These are phyloP conservation scores for Alternaria brassicae DNA, from an alignment of 2,329 filamentous ascomycete species.

Conservation along the genomic window DNA sequence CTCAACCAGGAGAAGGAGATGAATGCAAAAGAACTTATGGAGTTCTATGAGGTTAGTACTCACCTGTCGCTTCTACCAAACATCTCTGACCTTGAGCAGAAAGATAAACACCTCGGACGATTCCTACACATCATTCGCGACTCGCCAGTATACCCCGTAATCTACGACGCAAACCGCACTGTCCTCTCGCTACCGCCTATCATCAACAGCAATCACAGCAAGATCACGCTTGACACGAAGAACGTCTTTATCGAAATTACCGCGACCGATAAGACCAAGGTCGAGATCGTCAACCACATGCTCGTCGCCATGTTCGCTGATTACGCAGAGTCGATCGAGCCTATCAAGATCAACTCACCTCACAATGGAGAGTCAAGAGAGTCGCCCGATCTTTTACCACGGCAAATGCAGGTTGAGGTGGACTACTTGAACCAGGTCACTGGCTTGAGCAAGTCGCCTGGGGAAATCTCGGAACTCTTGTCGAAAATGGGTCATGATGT, in stretches of 20 bases:
- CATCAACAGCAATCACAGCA: slow-evolving; percentile 96
- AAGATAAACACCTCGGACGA: slow-evolving; percentile 87
- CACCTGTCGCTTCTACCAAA: not conserved
- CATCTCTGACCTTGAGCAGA: slow-evolving; percentile 57
- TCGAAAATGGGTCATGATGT: slow-evolving; percentile 90
- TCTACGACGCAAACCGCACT: slow-evolving; percentile 84
- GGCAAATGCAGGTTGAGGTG: slow-evolving; percentile 80
- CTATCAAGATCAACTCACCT: slow-evolving; percentile 87
- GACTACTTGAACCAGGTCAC: slow-evolving; percentile 95
- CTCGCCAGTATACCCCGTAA: slow-evolving; percentile 92
- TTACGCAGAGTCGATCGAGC: slow-evolving; percentile 93
- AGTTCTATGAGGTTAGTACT: slow-evolving; percentile 75
- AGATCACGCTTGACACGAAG: slow-evolving; percentile 88
- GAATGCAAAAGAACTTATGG: slow-evolving; percentile 87
- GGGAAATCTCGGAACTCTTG: slow-evolving; percentile 79
- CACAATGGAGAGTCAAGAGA: slow-evolving; percentile 86
- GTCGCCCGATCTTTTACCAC: slow-evolving; percentile 80
- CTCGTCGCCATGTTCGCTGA: slow-evolving; percentile 96
- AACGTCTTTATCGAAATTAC: slow-evolving; percentile 98
- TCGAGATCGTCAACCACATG: slow-evolving; percentile 94
- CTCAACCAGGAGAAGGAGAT: slow-evolving; percentile 91
- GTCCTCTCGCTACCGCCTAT: slow-evolving; percentile 96
- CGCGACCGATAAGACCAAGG: slow-evolving; percentile 92
- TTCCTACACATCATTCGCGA: slow-evolving; percentile 95
- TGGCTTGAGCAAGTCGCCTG: slow-evolving; percentile 76